Evolutionary conservation across 257 asterid genomes (phyloP).

Genomic region (Mentha longifolia): DNA sequence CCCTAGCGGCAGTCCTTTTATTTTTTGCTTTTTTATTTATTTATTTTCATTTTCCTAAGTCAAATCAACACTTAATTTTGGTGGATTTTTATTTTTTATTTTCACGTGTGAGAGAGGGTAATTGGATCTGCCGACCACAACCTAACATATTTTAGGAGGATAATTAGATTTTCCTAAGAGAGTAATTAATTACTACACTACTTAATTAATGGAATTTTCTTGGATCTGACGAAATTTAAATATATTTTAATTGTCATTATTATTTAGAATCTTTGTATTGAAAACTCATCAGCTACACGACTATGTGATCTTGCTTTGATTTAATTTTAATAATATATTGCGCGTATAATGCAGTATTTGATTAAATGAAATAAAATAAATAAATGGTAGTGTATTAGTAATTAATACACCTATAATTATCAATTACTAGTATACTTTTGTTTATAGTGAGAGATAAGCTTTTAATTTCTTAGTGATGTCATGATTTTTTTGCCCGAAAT

Average conservation of each 20-base stretch:
- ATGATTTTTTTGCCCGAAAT: too few species aligned
- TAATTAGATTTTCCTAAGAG: slow-evolving; percentile 7
- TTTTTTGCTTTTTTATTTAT: not conserved
- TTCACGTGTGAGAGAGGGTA: slow-evolving; percentile 11
- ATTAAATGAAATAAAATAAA: too few species aligned
- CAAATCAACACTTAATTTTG: slow-evolving; percentile 19
- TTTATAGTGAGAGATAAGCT: too few species aligned
- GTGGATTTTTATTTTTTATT: not conserved
- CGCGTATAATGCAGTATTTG: too few species aligned
- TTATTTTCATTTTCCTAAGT: not conserved
- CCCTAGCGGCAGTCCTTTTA: not conserved
- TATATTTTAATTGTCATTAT: too few species aligned
- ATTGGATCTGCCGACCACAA: slow-evolving; percentile 24
- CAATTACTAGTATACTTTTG: too few species aligned
- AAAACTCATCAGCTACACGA: not conserved
- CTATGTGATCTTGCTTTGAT: not conserved
- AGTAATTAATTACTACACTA: too few species aligned
- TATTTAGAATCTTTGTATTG: too few species aligned
- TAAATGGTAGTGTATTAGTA: too few species aligned
- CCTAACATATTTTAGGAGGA: not conserved
- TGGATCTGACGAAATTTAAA: slow-evolving; percentile 8
- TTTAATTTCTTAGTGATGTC: too few species aligned
- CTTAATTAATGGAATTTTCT: not conserved
- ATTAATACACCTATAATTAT: too few species aligned
- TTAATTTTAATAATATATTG: too few species aligned